These are phyloP conservation scores for Exidia glandulosa DNA, from an alignment of 768 basidiomycete species.

Conservation along the genomic window DNA sequence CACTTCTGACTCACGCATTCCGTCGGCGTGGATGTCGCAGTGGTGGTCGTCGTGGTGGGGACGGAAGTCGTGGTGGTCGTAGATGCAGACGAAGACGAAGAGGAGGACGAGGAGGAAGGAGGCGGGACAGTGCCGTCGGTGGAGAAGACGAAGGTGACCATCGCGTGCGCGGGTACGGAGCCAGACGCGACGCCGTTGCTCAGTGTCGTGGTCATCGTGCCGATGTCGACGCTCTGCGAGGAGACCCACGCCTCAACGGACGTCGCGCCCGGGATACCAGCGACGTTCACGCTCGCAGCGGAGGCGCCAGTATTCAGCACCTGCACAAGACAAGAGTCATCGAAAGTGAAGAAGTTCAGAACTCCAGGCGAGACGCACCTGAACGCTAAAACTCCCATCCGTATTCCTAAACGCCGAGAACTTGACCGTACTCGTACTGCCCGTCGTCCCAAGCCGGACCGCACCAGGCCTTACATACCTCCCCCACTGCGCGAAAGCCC, in stretches of 20 bases:
- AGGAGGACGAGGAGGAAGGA: not conserved
- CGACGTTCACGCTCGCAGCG: not conserved
- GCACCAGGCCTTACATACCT: constrained; percentile 7
- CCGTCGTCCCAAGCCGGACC: constrained; percentile 1
- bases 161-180: not conserved
- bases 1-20: not conserved
- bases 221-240: not conserved
- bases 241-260: not conserved
- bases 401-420: constrained; percentile 6
- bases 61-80: not conserved
- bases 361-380: too few species aligned
- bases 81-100: too few species aligned
- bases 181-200: not conserved
- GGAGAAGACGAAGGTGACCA: not conserved
- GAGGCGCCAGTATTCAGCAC: not conserved
- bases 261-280: not conserved
- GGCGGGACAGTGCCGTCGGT: not conserved
- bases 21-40: not conserved
- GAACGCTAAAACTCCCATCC: constrained; percentile 1
- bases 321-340: too few species aligned
- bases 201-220: not conserved
- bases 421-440: not conserved
- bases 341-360: too few species aligned
- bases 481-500: constrained; percentile 7
- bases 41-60: not conserved